Evolutionary conservation across 2,329 filamentous ascomycete genomes (phyloP), one percentile per base, ranked within the genome.

Genomic region (Simplicillium sp.): DNA sequence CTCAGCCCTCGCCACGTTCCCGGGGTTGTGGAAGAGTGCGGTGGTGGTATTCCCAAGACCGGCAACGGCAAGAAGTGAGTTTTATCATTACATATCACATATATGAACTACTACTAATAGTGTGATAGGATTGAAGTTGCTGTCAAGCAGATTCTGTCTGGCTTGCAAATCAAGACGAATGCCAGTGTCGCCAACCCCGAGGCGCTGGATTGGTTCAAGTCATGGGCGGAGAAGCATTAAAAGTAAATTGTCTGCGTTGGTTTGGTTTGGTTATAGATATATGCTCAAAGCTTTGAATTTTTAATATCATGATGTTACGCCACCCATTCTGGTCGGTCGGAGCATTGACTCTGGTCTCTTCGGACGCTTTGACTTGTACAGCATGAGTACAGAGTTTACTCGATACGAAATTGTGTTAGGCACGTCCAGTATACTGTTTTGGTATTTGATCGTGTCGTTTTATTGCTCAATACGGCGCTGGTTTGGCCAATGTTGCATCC

Each of bases 101-200:
- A 16, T 31, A 7, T n/a, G 12, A 11, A 35, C 7, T 25, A 33
- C 4, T 25, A 11, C n/a, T 32, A 29, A 15, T 8, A 8, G 34
- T 28, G 1, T 37, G 13, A 29, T 32, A 86, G 82, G 64, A 87
- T 98, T 44, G 90, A 98, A 60, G 88, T 94, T 37, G 87, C 87
- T 0, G 90, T 97, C 6, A 97, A 97, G 69, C 89, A 96, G 63
- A 96, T 97, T 35, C 66, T 98, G 2, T 94, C 87, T 20, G 90
- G 89, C 0, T 67, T 89, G 61, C 77, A 86, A 39, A 80, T 96
- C 48, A 89, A 88, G 68, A 92, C 87, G 0, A 88, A 87, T 37
- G 88, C 89, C 0, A 94, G 87, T 54, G 89, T 97, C n/a, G 87
- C 87, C 4, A 97, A 97, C 59, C 82, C 85, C 2, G 84, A 82